Evolutionary conservation across 192 early-diverging fungal genomes (phyloP).

Genomic region (Umbelopsis sp.): DNA sequence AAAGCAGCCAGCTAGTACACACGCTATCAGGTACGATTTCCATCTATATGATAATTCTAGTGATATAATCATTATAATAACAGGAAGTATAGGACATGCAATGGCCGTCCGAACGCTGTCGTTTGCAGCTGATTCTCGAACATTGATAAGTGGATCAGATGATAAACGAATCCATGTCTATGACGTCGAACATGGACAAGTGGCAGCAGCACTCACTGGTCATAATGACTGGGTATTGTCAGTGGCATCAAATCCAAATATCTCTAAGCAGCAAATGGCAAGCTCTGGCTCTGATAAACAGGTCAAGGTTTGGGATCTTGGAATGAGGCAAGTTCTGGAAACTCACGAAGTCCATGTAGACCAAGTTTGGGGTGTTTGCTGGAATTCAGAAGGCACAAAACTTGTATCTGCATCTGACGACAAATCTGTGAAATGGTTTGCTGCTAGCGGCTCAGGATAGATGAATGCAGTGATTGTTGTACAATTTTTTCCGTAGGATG

Average conservation of each 20-base stretch:
- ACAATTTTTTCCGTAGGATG: background rate
- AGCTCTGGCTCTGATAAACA: slow-evolving; percentile 72
- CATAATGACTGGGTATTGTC: slow-evolving; percentile 81
- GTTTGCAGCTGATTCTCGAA: slow-evolving; percentile 72
- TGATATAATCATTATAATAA: background rate
- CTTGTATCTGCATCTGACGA: slow-evolving; percentile 78
- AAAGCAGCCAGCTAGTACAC: slow-evolving; percentile 42
- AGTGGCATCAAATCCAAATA: slow-evolving; percentile 59
- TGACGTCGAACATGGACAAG: slow-evolving; percentile 77
- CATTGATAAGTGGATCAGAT: slow-evolving; percentile 76
- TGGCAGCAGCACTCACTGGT: slow-evolving; percentile 71
- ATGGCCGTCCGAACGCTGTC: slow-evolving; percentile 73
- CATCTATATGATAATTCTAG: too few relatives aligned
- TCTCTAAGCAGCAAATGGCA: slow-evolving; percentile 67
- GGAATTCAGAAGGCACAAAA: slow-evolving; percentile 73
- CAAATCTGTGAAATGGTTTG: slow-evolving; percentile 53
- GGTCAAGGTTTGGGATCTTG: slow-evolving; percentile 84
- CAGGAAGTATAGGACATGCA: slow-evolving; percentile 63
- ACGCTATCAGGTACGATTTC: slow-evolving; percentile 32
- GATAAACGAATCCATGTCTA: slow-evolving; percentile 79
- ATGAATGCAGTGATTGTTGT: background rate
- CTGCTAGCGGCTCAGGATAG: slow-evolving; percentile 32
- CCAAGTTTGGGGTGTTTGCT: slow-evolving; percentile 86
- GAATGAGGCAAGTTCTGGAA: slow-evolving; percentile 68
- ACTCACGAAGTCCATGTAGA: slow-evolving; percentile 79